phyloP scores from a whole-genome alignment of 176 grass and related monocot genomes.

The Triticum monococcum region DNA sequence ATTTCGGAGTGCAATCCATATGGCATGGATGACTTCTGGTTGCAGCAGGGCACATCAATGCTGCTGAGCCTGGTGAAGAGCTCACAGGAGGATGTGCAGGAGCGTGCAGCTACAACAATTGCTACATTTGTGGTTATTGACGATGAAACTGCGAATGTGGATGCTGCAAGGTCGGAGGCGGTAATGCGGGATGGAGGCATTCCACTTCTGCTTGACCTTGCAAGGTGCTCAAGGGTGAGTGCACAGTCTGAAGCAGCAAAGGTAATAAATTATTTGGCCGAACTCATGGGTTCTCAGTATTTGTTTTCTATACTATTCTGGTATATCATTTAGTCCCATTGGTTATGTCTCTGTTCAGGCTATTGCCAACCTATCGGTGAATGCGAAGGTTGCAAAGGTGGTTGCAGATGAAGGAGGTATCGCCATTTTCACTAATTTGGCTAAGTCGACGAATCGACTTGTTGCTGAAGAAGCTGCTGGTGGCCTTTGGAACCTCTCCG shows the following conservation, averaged over 20 bases:
- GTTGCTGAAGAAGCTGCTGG: slow-evolving; percentile 99
- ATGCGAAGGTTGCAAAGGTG: slow-evolving; percentile 86
- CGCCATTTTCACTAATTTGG: slow-evolving; percentile 73
- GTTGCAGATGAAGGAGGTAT: slow-evolving; percentile 98
- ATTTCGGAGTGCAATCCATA: slow-evolving; percentile 74
- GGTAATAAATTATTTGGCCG: slow-evolving; percentile 48
- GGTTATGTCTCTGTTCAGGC: slow-evolving; percentile 52
- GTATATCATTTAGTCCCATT: slow-evolving; percentile 25
- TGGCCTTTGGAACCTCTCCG: slow-evolving; percentile 99
- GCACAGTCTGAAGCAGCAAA: slow-evolving; percentile 97
- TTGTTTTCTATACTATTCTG: slow-evolving; percentile 15
- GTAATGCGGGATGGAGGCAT: slow-evolving; percentile 92
- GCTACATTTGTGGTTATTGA: slow-evolving; percentile 98
- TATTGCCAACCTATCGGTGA: slow-evolving; percentile 97
- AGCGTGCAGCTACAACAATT: slow-evolving; percentile 82
- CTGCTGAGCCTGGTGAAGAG: slow-evolving; percentile 78
- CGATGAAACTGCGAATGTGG: slow-evolving; percentile 88
- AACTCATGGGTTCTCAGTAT: not conserved
- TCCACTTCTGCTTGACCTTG: slow-evolving; percentile 81
- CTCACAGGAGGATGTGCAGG: slow-evolving; percentile 87
- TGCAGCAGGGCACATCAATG: slow-evolving; percentile 73
- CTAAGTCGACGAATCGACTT: slow-evolving; percentile 81
- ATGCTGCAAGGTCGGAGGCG: slow-evolving; percentile 79
- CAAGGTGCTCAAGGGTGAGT: slow-evolving; percentile 81
- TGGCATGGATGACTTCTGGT: slow-evolving; percentile 91